phyloP scores from a whole-genome alignment of 148 eudicot genomes.

The Persicaria maculosa region DNA sequence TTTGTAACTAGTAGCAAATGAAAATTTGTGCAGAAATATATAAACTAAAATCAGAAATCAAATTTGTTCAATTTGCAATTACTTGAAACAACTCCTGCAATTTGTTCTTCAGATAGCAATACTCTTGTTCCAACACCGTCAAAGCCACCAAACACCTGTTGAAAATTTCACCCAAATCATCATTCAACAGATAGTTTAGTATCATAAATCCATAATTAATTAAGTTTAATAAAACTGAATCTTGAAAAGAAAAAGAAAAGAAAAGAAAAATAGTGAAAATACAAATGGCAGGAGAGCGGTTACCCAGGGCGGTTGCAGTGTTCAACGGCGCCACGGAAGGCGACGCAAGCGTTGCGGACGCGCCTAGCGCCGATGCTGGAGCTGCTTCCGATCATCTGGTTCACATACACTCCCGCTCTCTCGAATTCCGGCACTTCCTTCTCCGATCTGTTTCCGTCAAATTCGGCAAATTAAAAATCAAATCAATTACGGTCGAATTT shows the following conservation, averaged over 20 bases:
- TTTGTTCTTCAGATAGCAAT: conserved; percentile 86
- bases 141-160: conserved; percentile 38
- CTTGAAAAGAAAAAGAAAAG: neutral
- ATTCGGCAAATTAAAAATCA: neutral
- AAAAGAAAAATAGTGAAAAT: neutral
- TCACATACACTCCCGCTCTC: conserved; percentile 68
- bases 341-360: conserved; percentile 65
- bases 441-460: neutral
- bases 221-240: neutral
- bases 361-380: conserved; percentile 93
- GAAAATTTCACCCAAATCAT: neutral
- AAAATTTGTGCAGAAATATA: neutral
- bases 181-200: too few species aligned
- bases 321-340: conserved; percentile 77
- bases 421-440: conserved; percentile 40
- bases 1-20: too few species aligned
- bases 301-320: conserved; percentile 19
- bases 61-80: neutral
- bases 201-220: neutral
- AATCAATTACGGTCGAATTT: neutral
- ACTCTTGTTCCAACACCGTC: conserved; percentile 71
- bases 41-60: neutral
- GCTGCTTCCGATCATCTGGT: conserved; percentile 91
- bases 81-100: conserved; percentile 57
- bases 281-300: neutral